These are phyloP conservation scores for Suillus plorans DNA, from an alignment of 768 basidiomycete species.

Conservation along the genomic window DNA sequence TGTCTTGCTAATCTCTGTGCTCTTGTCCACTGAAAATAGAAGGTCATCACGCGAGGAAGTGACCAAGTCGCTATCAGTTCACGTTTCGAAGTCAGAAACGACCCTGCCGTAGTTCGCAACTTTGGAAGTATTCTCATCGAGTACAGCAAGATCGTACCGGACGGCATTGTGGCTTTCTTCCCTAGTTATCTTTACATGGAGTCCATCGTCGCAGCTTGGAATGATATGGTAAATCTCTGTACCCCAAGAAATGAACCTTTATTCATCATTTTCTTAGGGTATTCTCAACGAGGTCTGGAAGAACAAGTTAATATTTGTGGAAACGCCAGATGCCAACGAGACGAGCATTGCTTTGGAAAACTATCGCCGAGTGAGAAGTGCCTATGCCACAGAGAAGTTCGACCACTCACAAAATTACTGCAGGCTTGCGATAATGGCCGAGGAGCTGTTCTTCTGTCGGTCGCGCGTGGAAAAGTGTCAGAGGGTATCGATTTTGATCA, in stretches of 20 bases:
- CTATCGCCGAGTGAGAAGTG: slow-evolving; percentile 74
- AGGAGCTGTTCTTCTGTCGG: slow-evolving; percentile 93
- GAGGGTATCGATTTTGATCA: slow-evolving; percentile 99
- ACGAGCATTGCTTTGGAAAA: slow-evolving; percentile 98
- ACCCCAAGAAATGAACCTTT: not conserved
- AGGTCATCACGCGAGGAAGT: slow-evolving; percentile 97
- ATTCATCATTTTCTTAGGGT: slow-evolving; percentile 53
- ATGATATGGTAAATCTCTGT: slow-evolving; percentile 84
- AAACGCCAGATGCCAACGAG: slow-evolving; percentile 98
- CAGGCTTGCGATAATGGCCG: slow-evolving; percentile 99
- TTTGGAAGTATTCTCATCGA: slow-evolving; percentile 98
- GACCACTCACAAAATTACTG: not conserved
- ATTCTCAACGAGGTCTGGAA: slow-evolving; percentile 99
- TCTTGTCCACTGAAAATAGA: not conserved
- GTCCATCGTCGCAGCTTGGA: slow-evolving; percentile 99
- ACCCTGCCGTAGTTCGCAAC: slow-evolving; percentile 97
- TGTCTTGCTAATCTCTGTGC: not conserved
- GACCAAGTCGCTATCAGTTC: slow-evolving; percentile 99
- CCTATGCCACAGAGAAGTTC: not conserved
- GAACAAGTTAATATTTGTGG: slow-evolving; percentile 97
- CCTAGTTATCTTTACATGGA: slow-evolving; percentile 99
- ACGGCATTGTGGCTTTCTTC: slow-evolving; percentile 98
- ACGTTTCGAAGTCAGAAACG: slow-evolving; percentile 97
- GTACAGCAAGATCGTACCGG: slow-evolving; percentile 96
- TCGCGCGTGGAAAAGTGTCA: slow-evolving; percentile 98